phyloP scores from a whole-genome alignment of 495 filamentous ascomycete species.

The Penicillium crystallinum region DNA sequence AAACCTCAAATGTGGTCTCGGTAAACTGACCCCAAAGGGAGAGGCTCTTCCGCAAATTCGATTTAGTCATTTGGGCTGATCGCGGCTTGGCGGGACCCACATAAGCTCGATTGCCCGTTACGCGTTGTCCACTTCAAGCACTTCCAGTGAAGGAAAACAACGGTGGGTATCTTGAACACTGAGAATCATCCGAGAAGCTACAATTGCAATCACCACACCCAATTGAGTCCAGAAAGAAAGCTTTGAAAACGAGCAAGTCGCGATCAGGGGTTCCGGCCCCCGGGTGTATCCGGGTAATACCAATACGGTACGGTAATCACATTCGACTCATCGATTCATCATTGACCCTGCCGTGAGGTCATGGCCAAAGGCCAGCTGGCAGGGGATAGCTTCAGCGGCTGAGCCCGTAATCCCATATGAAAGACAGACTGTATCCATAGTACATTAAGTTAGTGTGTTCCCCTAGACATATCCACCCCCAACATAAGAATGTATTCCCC shows the following conservation, averaged over 20 bases:
- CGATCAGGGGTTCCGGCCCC: not conserved
- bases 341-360: conserved; percentile 5
- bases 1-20: too few relatives aligned
- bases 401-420: not conserved
- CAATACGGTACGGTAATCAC: not conserved
- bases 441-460: not conserved
- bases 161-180: not conserved
- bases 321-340: conserved; percentile 4
- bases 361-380: conserved; percentile 1
- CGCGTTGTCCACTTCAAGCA: not conserved
- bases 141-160: not conserved
- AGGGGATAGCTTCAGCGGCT: not conserved
- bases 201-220: not conserved
- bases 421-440: not conserved
- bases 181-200: not conserved
- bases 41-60: conserved; percentile 20
- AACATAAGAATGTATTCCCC: not conserved
- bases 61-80: conserved; percentile 21
- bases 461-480: not conserved
- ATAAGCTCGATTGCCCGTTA: conserved; percentile 24
- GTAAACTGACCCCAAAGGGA: conserved; percentile 5
- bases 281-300: conserved; percentile 11
- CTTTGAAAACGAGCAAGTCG: not conserved
- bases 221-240: not conserved
- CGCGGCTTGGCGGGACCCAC: conserved; percentile 30